Evolutionary conservation across 1,284 basidiomycete genomes (phyloP).

Genomic region (Singerocomus inundabilis): DNA sequence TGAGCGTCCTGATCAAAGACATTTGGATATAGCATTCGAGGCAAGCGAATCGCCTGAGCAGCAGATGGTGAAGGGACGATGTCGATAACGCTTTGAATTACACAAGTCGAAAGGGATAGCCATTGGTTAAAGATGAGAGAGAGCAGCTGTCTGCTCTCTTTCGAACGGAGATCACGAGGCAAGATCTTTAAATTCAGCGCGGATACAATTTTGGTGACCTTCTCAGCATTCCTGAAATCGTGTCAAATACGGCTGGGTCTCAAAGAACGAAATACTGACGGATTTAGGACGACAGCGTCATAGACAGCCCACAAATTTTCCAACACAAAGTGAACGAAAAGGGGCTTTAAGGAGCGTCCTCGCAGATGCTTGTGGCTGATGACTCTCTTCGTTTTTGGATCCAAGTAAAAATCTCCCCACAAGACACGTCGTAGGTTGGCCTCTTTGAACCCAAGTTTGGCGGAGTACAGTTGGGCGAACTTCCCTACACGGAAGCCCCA

Average conservation of each 20-base stretch:
- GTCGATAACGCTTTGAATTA: constrained; percentile 92
- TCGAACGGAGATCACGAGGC: constrained; percentile 89
- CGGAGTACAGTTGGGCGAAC: constrained; percentile 91
- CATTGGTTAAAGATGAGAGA: constrained; percentile 92
- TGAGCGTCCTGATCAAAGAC: constrained; percentile 51
- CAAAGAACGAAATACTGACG: constrained; percentile 54
- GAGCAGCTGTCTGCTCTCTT: constrained; percentile 84
- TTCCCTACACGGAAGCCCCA: constrained; percentile 97
- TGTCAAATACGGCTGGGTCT: constrained; percentile 49
- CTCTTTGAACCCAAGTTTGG: constrained; percentile 92
- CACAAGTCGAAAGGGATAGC: constrained; percentile 91
- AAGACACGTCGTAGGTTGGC: constrained; percentile 82
- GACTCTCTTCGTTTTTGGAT: constrained; percentile 94
- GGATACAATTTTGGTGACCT: constrained; percentile 85
- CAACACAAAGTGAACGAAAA: constrained; percentile 97
- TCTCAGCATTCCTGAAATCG: constrained; percentile 73
- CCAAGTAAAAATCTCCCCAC: constrained; percentile 98
- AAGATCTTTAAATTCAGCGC: constrained; percentile 83
- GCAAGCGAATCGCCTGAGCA: constrained; percentile 84
- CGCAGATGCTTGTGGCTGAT: constrained; percentile 89
- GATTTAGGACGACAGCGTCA: constrained; percentile 81
- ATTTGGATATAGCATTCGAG: constrained; percentile 92
- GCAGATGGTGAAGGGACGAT: constrained; percentile 84
- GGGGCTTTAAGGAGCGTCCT: constrained; percentile 87
- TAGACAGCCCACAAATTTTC: constrained; percentile 99